Evolutionary conservation across 2,329 filamentous ascomycete genomes (phyloP).

Genomic region (Coleophoma cylindrospora): DNA sequence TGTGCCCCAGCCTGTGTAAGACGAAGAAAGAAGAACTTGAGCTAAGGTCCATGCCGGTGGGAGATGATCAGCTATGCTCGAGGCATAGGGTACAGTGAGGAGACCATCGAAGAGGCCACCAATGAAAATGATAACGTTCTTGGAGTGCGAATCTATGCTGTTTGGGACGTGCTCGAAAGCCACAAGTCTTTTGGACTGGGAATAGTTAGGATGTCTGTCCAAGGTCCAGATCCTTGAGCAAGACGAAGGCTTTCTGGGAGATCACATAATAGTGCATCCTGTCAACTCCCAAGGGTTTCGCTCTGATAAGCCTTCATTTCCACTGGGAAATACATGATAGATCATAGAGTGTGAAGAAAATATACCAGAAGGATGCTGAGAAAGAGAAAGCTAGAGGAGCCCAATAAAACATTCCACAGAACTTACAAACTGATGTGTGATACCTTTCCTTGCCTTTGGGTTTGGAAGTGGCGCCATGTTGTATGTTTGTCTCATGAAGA

Average conservation of each 20-base stretch:
- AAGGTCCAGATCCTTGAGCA: background rate
- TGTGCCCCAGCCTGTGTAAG: slow-evolving; percentile 33
- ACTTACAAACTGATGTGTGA: slow-evolving; percentile 13
- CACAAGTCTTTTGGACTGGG: slow-evolving; percentile 22
- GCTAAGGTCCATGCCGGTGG: slow-evolving; percentile 38
- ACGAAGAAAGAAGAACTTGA: slow-evolving; percentile 39
- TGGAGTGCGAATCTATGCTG: slow-evolving; percentile 2
- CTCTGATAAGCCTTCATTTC: background rate
- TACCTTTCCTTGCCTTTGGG: slow-evolving; percentile 5
- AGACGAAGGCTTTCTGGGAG: background rate
- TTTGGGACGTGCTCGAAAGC: slow-evolving; percentile 26
- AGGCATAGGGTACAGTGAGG: slow-evolving; percentile 42
- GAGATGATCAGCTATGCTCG: slow-evolving; percentile 28
- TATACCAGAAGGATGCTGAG: no score
- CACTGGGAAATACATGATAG: background rate
- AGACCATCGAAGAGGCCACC: slow-evolving; percentile 50
- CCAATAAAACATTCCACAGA: no score
- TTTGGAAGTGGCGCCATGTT: background rate
- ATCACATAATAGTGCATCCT: no score
- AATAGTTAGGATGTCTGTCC: no score
- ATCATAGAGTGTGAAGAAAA: no score
- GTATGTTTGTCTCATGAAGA: background rate
- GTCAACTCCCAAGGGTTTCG: no score
- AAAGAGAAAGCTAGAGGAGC: no score
- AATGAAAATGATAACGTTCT: slow-evolving; percentile 45